Evolutionary conservation across 2,329 filamentous ascomycete genomes (phyloP).

Genomic region (Lecanoromycetidae sp.): DNA sequence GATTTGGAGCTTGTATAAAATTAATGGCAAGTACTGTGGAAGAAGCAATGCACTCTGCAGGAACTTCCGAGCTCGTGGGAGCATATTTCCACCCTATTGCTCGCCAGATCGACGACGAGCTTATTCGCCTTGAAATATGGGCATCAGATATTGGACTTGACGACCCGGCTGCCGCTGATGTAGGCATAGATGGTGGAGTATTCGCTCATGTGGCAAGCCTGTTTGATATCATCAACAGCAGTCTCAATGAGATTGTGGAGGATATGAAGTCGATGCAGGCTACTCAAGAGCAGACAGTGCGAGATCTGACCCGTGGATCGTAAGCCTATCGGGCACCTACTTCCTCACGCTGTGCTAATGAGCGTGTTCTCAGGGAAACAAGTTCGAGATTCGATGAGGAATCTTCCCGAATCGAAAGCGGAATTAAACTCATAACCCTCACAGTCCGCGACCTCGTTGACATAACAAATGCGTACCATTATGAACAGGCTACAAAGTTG

Average conservation of each 20-base stretch:
- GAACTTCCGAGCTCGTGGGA: neutral
- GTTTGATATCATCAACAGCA: no score
- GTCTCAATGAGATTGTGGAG: no score
- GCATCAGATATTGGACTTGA: neutral
- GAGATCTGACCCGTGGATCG: no score
- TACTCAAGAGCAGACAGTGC: no score
- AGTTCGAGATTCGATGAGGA: neutral
- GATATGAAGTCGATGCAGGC: no score
- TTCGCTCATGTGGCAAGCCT: no score
- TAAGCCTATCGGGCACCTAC: no score
- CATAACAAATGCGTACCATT: neutral
- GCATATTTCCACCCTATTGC: neutral
- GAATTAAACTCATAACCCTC: neutral
- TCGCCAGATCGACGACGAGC: neutral
- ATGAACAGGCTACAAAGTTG: neutral
- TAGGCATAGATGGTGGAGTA: no score
- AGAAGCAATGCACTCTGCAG: neutral
- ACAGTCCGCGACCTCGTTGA: neutral
- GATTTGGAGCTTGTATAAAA: neutral
- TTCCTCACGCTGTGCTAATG: neutral
- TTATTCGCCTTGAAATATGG: slow-evolving; percentile 3
- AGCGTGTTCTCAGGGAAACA: neutral
- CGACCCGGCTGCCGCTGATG: no score
- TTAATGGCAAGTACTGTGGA: neutral
- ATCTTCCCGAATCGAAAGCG: neutral